Evolutionary conservation across 2,329 filamentous ascomycete genomes (phyloP).

Genomic region (Microdochium paspali): DNA sequence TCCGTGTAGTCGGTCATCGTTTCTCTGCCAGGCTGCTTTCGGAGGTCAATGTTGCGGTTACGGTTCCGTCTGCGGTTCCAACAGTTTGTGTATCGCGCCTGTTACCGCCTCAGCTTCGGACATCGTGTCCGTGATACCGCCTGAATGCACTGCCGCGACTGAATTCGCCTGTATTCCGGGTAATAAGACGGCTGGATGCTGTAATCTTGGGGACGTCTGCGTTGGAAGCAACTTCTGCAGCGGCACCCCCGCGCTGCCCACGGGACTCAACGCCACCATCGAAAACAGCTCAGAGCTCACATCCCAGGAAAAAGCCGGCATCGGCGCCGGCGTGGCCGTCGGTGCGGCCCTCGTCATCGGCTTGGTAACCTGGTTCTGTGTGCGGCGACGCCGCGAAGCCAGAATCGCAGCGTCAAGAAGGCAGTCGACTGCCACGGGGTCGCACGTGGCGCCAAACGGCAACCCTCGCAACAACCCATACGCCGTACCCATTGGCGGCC

Average conservation of each 20-base stretch:
- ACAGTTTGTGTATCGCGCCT: constrained; percentile 23
- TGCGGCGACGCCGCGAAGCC: constrained; percentile 24
- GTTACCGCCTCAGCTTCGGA: constrained; percentile 11
- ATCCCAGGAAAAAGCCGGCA: constrained; percentile 43
- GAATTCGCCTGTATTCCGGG: constrained; percentile 30
- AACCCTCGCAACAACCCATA: constrained; percentile 1
- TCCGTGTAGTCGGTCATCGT: constrained; percentile 20
- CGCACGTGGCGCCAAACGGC: constrained; percentile 2
- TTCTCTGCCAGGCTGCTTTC: constrained; percentile 30
- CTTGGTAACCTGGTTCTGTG: constrained; percentile 34
- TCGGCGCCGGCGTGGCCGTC: constrained; percentile 42
- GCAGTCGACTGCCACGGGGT: constrained; percentile 2
- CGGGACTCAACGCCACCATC: constrained; percentile 20
- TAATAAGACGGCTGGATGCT: constrained; percentile 38
- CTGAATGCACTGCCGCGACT: constrained; percentile 30
- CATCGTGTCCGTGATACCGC: constrained; percentile 23
- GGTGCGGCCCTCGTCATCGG: constrained; percentile 32
- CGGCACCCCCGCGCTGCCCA: constrained; percentile 27
- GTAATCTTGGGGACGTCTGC: constrained; percentile 32
- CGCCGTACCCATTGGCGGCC: too few species aligned
- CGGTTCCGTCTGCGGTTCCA: constrained; percentile 29
- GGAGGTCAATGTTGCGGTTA: constrained; percentile 42
- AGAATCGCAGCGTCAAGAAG: constrained; percentile 7
- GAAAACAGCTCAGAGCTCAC: constrained; percentile 25
- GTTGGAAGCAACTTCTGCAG: constrained; percentile 14